phyloP scores from a whole-genome alignment of 2,329 filamentous ascomycete species.

The Coniochaeta prunicola region DNA sequence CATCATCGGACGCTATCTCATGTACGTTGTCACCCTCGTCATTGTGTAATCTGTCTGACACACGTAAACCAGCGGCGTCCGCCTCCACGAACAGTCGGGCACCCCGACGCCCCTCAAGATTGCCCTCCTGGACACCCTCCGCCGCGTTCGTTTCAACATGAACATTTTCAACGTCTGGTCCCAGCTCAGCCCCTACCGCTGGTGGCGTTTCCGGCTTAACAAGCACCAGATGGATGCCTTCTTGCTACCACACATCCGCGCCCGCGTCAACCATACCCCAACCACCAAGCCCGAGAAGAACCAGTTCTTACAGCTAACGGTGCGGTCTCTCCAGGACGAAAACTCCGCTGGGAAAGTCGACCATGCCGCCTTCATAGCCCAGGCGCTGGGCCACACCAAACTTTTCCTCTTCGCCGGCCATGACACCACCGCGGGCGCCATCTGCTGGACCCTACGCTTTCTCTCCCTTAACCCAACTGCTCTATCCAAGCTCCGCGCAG shows the following conservation, averaged over 20 bases:
- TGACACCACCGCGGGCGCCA: slow-evolving; percentile 11
- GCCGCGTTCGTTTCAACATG: neutral
- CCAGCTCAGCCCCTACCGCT: neutral
- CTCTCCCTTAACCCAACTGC: slow-evolving; percentile 14
- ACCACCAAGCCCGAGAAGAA: neutral
- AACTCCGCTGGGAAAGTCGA: neutral
- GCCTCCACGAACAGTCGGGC: neutral
- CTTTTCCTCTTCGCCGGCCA: slow-evolving; percentile 7
- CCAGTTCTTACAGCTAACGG: neutral
- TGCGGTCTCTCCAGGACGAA: neutral
- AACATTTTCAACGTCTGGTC: neutral
- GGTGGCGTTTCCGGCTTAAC: neutral
- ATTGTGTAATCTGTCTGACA: neutral
- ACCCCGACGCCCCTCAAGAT: neutral
- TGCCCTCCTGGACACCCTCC: neutral
- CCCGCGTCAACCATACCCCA: neutral
- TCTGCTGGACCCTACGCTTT: slow-evolving; percentile 8
- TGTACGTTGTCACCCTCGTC: slow-evolving; percentile 10
- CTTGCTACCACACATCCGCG: neutral
- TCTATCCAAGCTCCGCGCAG: slow-evolving; percentile 16
- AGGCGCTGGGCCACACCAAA: neutral
- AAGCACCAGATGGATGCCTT: neutral
- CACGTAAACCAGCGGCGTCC: neutral
- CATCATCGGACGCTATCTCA: slow-evolving; percentile 27
- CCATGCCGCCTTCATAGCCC: neutral